Conservation (phyloP, 768 basidiomycete species). For the Boletus speciosus region DNA sequence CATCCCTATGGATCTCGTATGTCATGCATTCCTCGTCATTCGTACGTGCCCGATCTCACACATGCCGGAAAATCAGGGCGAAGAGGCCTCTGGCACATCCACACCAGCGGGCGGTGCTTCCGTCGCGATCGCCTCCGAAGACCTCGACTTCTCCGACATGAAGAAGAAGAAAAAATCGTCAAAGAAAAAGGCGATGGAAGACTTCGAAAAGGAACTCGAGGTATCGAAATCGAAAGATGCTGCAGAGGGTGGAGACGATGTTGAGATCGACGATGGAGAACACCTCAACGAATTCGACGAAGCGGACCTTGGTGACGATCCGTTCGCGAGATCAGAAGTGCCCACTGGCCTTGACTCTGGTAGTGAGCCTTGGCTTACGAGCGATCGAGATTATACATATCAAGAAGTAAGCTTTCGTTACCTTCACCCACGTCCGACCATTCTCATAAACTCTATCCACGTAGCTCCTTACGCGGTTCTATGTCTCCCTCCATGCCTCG, state of each 20-base stretch:
- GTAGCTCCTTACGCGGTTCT: constrained; percentile 92
- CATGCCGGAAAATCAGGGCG: constrained; percentile 39
- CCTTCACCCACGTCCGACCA: neutral
- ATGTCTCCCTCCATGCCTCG: constrained; percentile 83
- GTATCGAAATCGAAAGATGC: constrained; percentile 64
- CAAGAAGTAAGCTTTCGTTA: constrained; percentile 60
- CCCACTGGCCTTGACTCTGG: constrained; percentile 67
- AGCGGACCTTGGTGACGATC: constrained; percentile 85
- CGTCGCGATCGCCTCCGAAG: constrained; percentile 55
- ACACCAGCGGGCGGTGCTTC: constrained; percentile 44
- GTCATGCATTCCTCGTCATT: constrained; percentile 23
- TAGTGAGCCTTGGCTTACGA: constrained; percentile 85
- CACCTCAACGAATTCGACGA: constrained; percentile 72
- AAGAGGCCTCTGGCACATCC: constrained; percentile 62
- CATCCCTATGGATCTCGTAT: constrained; percentile 76
- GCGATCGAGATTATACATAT: constrained; percentile 96
- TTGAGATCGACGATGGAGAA: constrained; percentile 56
- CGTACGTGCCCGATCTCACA: neutral
- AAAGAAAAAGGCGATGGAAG: constrained; percentile 91
- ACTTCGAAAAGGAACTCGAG: constrained; percentile 89
- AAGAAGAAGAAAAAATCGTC: constrained; percentile 95
- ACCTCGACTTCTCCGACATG: constrained; percentile 91
- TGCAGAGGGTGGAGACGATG: constrained; percentile 56
- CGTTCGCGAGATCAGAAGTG: constrained; percentile 61
- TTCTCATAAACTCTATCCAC: neutral